Percentiles rank a stretch among this genome's conserved stretches.
Conservation (phyloP, 257 asterid species). For the Cordia subcordata region DNA sequence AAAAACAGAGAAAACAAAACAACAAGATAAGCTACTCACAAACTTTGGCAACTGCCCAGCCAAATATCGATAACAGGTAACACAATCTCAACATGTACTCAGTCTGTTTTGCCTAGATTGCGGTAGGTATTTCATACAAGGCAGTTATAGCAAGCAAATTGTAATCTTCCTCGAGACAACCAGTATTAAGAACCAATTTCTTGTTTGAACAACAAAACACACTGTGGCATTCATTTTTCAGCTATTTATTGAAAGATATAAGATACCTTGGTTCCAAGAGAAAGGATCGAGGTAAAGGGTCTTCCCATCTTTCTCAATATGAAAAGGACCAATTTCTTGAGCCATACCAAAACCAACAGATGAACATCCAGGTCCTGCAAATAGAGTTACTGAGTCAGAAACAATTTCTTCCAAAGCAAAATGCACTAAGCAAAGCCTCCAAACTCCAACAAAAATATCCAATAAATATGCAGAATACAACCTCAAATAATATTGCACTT, state of each 20-base stretch:
- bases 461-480: no score
- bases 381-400: constrained; percentile 12
- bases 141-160: no score
- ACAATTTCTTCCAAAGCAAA: not conserved
- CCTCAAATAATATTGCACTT: no score
- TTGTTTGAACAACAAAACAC: not conserved
- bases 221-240: not conserved
- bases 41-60: no score
- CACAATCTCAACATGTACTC: no score
- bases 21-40: no score
- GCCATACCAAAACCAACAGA: constrained; percentile 88
- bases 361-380: constrained; percentile 96
- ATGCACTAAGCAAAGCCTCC: not conserved
- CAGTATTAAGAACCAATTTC: not conserved
- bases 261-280: constrained; percentile 88
- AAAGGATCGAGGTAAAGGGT: constrained; percentile 73
- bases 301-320: constrained; percentile 89
- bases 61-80: no score
- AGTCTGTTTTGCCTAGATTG: no score
- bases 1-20: no score
- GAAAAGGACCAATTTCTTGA: constrained; percentile 94
- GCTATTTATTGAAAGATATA: not conserved
- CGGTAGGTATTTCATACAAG: no score
- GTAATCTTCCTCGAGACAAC: no score
- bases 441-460: not conserved